Evolutionary conservation across 352 stramenopile genomes (phyloP), one percentile per base, ranked within the genome.

Genomic region (Phytophthora ramorum): DNA sequence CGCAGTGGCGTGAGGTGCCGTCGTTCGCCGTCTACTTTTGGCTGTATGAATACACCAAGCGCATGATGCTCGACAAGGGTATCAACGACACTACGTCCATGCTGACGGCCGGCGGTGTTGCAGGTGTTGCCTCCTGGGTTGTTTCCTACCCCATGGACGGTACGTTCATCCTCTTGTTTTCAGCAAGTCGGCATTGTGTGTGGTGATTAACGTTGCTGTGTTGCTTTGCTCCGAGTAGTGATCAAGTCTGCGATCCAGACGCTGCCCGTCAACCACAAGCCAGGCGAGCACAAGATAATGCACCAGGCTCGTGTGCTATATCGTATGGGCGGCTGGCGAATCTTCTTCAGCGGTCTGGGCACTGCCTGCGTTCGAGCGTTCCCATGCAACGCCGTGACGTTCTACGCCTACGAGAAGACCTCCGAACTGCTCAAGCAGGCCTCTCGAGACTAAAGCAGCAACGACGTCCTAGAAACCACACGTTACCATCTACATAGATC

Each of bases 231-330:
- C 51, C 14, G 20, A 46, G 49, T 40, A 94, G 88, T 96, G 20
- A 77, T 96, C 65, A 96, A 96, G 61, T 93, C 86, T 45, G 88
- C 81, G 20, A 94, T 96, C 35, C 89, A 96, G 71, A 93, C 83
- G 34, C 61, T 92, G 3, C 70, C 88, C 6, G 79, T 92, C 24
- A 59, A 82, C 28, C 76, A 87, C 17, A 69, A 72, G 7, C 60
- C 71, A 0, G 63, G 81, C 7, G 89, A 95, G 51, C 75, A 82
- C 63, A 91, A 78, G 49, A 94, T 94, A 12, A 71, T 73, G 38
- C 92, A 89, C 54, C 89, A 96, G 59, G 69, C 75, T 38, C 64
- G 81, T 41, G 76, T 78, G 58, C 75, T 96, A 13, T 93, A 91
- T 67, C 66, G 64, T 1, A 71, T 88, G 41, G 83, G 86, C 22